Evolutionary conservation across 139 green algal species (phyloP).

Genomic region (Chlamydomonas asymmetrica): DNA sequence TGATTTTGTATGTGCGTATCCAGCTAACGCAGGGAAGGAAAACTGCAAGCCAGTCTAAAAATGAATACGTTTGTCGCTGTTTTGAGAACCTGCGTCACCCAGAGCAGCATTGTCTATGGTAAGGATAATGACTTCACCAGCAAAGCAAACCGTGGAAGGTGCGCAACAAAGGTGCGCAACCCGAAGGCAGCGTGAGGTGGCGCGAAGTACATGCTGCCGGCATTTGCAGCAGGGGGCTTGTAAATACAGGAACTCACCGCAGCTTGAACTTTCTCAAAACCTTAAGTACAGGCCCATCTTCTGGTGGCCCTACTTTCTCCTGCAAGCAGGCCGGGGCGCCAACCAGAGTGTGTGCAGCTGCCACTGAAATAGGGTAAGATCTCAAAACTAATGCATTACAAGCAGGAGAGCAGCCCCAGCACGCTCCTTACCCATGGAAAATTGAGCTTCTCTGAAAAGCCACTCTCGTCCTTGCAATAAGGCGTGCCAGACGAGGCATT

Average conservation of each 20-base stretch:
- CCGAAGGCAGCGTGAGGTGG: not conserved
- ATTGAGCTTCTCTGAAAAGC: no score
- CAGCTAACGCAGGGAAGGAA: slow-evolving; percentile 64
- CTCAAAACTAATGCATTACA: not conserved
- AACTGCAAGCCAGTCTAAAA: slow-evolving; percentile 44
- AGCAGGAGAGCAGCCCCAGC: not conserved
- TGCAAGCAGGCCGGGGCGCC: no score
- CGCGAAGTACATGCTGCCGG: not conserved
- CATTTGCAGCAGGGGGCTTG: not conserved
- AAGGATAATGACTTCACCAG: not conserved
- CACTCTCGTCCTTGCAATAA: no score
- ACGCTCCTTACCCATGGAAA: no score
- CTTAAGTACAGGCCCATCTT: not conserved
- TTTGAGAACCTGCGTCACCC: not conserved
- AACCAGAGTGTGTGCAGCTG: not conserved
- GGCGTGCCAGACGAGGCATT: no score
- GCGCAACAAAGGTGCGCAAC: not conserved
- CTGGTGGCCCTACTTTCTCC: no score
- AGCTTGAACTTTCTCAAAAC: not conserved
- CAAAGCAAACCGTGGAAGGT: not conserved
- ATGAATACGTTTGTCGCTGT: not conserved
- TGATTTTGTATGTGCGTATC: slow-evolving; percentile 62
- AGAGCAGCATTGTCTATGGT: not conserved
- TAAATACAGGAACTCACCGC: not conserved
- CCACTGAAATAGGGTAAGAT: not conserved